Conservation (phyloP, 208 protist genomes). For the Trypanosoma boissoni region DNA sequence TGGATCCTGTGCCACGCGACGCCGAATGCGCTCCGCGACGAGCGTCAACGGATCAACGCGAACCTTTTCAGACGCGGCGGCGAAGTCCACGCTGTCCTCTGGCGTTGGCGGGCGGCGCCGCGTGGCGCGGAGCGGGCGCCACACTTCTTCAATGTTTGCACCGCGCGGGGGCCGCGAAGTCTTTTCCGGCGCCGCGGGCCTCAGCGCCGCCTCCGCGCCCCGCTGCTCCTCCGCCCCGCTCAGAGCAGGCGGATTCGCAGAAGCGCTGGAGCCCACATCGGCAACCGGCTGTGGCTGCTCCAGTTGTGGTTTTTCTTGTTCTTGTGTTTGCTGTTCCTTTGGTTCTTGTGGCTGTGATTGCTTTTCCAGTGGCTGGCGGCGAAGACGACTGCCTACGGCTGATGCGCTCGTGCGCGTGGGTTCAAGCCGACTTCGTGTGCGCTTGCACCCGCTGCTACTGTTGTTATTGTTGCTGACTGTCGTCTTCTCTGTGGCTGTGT, state of each 20-base stretch:
- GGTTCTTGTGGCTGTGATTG: neutral
- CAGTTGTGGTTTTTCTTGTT: neutral
- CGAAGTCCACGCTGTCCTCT: constrained; percentile 17
- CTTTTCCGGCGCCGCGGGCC: constrained; percentile 5
- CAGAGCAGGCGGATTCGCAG: neutral
- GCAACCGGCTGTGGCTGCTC: no score
- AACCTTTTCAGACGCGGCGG: constrained; percentile 3
- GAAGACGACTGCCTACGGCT: constrained; percentile 3
- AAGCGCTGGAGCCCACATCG: no score
- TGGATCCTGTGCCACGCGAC: constrained; percentile 20
- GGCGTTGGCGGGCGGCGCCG: constrained; percentile 28
- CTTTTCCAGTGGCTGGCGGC: neutral
- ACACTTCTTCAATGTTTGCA: constrained; percentile 49
- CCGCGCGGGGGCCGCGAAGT: constrained; percentile 8
- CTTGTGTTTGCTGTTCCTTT: neutral
- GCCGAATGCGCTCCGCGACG: constrained; percentile 20
- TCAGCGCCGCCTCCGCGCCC: neutral
- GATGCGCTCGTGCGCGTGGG: constrained; percentile 21
- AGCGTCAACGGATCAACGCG: neutral
- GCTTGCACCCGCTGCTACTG: neutral
- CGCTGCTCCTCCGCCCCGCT: neutral
- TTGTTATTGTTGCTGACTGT: neutral
- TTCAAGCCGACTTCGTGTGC: constrained; percentile 23
- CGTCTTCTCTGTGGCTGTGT: neutral
- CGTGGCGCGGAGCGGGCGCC: constrained; percentile 43